phyloP scores from a whole-genome alignment of 495 filamentous ascomycete species.

The Daldinia decipiens region DNA sequence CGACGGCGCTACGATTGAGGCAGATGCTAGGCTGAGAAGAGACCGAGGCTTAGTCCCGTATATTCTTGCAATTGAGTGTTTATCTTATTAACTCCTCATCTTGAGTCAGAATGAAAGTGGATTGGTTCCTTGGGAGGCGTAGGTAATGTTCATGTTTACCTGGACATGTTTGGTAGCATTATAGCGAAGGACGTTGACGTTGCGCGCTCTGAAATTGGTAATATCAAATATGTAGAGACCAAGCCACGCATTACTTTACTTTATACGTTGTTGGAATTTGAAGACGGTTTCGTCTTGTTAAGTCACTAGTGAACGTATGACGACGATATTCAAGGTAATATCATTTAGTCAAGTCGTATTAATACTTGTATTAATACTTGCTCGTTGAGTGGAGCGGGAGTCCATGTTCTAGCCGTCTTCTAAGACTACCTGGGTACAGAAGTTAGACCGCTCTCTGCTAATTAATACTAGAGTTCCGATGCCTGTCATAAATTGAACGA shows the following conservation, averaged over 20 bases:
- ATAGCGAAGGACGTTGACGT: background rate
- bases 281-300: background rate
- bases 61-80: conserved; percentile 14
- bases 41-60: conserved; percentile 15
- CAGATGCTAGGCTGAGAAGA: background rate
- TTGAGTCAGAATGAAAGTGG: background rate
- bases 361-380: background rate
- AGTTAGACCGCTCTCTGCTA: background rate
- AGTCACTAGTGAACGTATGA: background rate
- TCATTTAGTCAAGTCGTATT: background rate
- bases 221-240: background rate
- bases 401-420: too few relatives aligned
- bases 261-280: background rate
- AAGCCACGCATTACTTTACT: background rate
- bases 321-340: background rate
- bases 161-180: too few relatives aligned
- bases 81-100: background rate
- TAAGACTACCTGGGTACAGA: too few relatives aligned
- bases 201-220: background rate
- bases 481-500: background rate
- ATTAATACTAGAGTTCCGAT: background rate
- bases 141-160: background rate
- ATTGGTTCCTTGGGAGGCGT: background rate
- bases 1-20: background rate
- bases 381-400: background rate